These are phyloP conservation scores for Meredithiella fracta DNA, from an alignment of 2,329 filamentous ascomycete species.

Conservation along the genomic window DNA sequence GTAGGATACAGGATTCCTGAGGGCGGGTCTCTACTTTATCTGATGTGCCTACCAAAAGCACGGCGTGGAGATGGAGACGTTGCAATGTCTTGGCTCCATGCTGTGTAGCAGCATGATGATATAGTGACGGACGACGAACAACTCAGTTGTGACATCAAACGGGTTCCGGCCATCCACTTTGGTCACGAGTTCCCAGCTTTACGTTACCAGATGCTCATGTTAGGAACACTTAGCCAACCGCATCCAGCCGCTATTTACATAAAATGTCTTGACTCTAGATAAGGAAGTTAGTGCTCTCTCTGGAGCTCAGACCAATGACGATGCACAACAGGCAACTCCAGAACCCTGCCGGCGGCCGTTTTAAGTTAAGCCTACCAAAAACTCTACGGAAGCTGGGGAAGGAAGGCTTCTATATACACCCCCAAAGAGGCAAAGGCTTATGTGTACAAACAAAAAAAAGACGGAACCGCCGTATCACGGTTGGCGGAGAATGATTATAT, in stretches of 20 bases:
- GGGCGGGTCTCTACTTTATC: conserved; percentile 3
- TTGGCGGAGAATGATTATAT: not conserved
- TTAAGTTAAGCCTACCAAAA: not conserved
- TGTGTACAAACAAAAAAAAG: not conserved
- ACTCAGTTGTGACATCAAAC: not conserved
- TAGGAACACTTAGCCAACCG: no score
- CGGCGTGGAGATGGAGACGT: not conserved
- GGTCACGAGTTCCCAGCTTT: no score
- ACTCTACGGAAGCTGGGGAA: not conserved
- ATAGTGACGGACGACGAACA: not conserved
- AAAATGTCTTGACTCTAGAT: no score
- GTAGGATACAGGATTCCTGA: not conserved
- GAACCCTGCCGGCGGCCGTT: conserved; percentile 1
- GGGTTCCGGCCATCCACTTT: no score
- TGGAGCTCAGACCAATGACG: conserved; percentile 1
- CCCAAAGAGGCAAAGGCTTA: not conserved
- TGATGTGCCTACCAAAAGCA: conserved; percentile 8
- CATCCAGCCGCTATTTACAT: no score
- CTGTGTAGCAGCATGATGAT: not conserved
- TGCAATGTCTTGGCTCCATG: not conserved
- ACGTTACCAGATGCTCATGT: no score
- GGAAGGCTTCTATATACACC: not conserved
- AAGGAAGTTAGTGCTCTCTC: no score
- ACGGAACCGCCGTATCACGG: not conserved
- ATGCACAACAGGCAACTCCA: not conserved